Evolutionary conservation across 768 basidiomycete species (phyloP), one percentile per base, ranked within the genome.

Genomic region (Leccinum subgranulosum): DNA sequence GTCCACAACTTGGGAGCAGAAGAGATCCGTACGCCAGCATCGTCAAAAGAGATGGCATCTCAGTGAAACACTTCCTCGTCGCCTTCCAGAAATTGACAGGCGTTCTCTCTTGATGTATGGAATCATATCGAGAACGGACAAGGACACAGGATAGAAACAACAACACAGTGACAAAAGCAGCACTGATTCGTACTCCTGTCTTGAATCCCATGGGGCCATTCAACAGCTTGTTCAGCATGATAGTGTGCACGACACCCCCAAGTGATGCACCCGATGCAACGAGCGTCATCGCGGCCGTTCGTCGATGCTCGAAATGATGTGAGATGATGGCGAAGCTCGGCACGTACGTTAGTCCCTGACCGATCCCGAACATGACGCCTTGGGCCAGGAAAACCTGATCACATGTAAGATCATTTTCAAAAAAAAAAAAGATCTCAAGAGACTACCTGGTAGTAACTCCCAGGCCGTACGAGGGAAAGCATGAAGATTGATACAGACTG

Each of bases 201-300:
- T 63, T 70, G 63, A 83, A 79, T 9, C 86, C 84, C 4, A 78
- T 66, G 6, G 70, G 61, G 3, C 78, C 76, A 53, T 77, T 79
- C 53, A 52, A 58, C 34, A 53, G 56, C 23, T 76, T 69, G 65
- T 88, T 87, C 28, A 89, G 71, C 75, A 87, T 79, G 61, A 86
- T 83, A 1, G 85, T 83, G 53, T 85, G 79, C 14, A 81, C 61
- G 21, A 83, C 70, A 5, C 81, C 83, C 5, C 87, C 86, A 3
- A 84, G 65, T 2, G 81, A 77, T 33, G 78, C 75, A 19, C 79
- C 80, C 28, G 80, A 79, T 27, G 78, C 36, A 6, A 73, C 74
- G 47, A 83, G 63, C 11, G 81, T 78, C 62, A 80, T 77, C 6
- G 79, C 78, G 5, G 78, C 59, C 4, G 78, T 66, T 25, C 79